A percentile compares a stretch with the other conserved stretches of the same genome.
phyloP scores from a whole-genome alignment of 805 yeast species.

The Ogataea sp. region DNA sequence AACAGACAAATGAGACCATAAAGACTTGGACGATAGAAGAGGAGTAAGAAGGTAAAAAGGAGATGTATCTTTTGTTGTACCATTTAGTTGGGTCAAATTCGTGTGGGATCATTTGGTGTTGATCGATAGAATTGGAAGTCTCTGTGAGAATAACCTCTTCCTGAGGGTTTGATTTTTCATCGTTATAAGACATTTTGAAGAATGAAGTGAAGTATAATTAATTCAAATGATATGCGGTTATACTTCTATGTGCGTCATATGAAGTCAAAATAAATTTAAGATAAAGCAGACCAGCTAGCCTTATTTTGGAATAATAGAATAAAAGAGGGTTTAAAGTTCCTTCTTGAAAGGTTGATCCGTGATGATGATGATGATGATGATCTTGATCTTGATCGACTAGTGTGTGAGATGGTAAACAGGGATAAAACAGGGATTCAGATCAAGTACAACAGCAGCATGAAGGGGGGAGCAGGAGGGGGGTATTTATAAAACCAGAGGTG shows the following conservation, averaged over 20 bases:
- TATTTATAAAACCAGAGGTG: too few relatives aligned
- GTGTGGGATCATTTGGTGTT: neutral
- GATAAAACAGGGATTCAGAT: too few relatives aligned
- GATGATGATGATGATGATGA: too few relatives aligned
- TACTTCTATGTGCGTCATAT: too few relatives aligned
- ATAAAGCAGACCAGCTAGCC: too few relatives aligned
- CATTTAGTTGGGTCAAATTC: conserved; percentile 15
- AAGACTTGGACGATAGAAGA: conserved; percentile 34
- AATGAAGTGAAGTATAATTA: neutral
- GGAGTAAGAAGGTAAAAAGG: conserved; percentile 29
- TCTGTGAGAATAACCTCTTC: neutral
- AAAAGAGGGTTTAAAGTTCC: too few relatives aligned
- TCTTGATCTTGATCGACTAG: too few relatives aligned
- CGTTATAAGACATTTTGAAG: neutral
- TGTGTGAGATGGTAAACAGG: too few relatives aligned
- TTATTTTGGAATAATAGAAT: too few relatives aligned
- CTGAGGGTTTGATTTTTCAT: neutral
- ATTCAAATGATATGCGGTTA: neutral
- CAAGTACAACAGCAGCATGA: too few relatives aligned
- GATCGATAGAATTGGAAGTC: neutral
- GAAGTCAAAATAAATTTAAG: neutral
- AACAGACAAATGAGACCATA: conserved; percentile 37
- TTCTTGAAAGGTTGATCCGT: too few relatives aligned
- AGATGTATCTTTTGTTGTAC: conserved; percentile 28
- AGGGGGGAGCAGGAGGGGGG: too few relatives aligned